Base-by-base conservation (phyloP, 192 early-diverging fungal species). In the Backusella circina region DNA sequence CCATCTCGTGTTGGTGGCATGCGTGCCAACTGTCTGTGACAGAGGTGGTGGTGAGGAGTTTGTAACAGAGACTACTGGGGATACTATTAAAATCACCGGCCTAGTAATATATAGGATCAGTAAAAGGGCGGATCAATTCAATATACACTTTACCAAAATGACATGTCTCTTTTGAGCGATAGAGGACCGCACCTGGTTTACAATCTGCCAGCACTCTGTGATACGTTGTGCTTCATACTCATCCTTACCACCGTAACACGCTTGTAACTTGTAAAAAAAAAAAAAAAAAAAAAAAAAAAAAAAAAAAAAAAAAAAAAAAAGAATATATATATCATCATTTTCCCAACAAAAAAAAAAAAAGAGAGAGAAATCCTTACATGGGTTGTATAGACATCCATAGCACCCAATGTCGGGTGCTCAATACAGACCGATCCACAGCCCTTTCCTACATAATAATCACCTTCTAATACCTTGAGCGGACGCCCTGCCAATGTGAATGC, bases 381-480 rank as follows among this genome's bases (percentile, higher is more conserved):
- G 5, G 88, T 89, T 35, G 84, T 89, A 72, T 85, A 88, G 15
- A 89, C 73, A 61, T 89, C 84, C 47, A 88, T 82, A 21, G 84
- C 70, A 21, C 88, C 88, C 67, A 81, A 78, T 9, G 73, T 77
- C 0, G 88, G 88, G 73, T 89, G 88, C 5, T 79, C 77, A 36
- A 89, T 73, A 12, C 79, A 79, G 8, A 78, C 85, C 47, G 82
- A 83, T 3, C 78, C 85, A 39, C 78, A 79, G 13, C 88, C 84
- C 78, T 89, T 89, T 36, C 88, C 86, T 0, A 84, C 85, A 74
- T 86, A 89, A 75, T 75, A 89, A 50, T 89, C 88, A 6, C 88
- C 88, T 61, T 87, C 86, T 15, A 76, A 82, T 21, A 86, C 39
- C 67, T 86, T 85, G 30, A 86, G 76, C 2, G 88, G 86, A 12